These are phyloP conservation scores for Fusarium avenaceum DNA, from an alignment of 2,329 filamentous ascomycete species.

Conservation along the genomic window DNA sequence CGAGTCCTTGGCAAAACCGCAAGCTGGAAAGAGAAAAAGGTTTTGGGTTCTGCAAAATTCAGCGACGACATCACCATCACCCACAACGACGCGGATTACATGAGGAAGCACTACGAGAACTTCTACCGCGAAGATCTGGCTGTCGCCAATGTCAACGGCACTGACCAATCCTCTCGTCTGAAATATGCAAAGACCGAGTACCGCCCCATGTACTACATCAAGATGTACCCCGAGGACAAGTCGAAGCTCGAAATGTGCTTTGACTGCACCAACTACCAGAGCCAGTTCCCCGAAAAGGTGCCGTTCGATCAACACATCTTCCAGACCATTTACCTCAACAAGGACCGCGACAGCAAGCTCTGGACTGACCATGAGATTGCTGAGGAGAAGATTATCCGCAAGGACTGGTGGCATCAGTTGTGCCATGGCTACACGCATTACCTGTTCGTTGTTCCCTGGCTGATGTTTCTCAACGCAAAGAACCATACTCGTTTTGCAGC, in stretches of 20 bases:
- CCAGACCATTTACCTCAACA: slow-evolving; percentile 69
- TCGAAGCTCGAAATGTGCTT: slow-evolving; percentile 38
- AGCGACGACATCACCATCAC: slow-evolving; percentile 35
- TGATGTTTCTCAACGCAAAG: slow-evolving; percentile 39
- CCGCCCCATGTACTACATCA: slow-evolving; percentile 40
- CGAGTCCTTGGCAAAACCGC: slow-evolving; percentile 26
- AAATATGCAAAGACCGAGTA: slow-evolving; percentile 33
- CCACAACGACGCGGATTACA: slow-evolving; percentile 32
- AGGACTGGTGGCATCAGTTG: slow-evolving; percentile 38
- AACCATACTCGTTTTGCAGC: slow-evolving; percentile 33
- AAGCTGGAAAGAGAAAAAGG: slow-evolving; percentile 35
- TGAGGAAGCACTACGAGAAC: slow-evolving; percentile 40
- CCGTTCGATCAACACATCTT: slow-evolving; percentile 54
- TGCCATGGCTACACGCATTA: slow-evolving; percentile 36
- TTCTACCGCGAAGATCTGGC: slow-evolving; percentile 34
- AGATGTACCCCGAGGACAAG: slow-evolving; percentile 38
- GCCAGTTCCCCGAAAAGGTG: slow-evolving; percentile 36
- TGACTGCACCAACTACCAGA: slow-evolving; percentile 38
- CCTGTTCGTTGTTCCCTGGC: slow-evolving; percentile 26
- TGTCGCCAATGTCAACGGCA: slow-evolving; percentile 23
- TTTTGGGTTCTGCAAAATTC: slow-evolving; percentile 30
- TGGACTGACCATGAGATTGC: slow-evolving; percentile 33
- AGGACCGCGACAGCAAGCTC: slow-evolving; percentile 28
- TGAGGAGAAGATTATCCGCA: slow-evolving; percentile 34
- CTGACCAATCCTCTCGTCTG: slow-evolving; percentile 24